A percentile compares a stretch with the other conserved stretches of the same genome.
phyloP scores from a whole-genome alignment of 768 basidiomycete species.

The Amanita inopinata region DNA sequence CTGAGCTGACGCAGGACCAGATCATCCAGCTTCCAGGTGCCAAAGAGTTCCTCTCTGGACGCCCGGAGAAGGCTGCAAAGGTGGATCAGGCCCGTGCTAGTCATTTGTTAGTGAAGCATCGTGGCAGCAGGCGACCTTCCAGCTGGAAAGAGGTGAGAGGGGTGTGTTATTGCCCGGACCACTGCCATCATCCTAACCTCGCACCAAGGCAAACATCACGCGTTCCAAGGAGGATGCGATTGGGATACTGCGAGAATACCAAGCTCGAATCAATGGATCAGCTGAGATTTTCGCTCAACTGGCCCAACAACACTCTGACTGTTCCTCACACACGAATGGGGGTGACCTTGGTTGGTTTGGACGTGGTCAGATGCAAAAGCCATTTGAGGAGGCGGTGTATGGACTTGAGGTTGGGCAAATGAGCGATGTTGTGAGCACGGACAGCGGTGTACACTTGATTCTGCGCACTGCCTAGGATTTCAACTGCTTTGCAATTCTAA shows the following conservation, averaged over 20 bases:
- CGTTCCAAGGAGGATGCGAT: constrained; percentile 87
- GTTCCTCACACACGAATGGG: constrained; percentile 69
- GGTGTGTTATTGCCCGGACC: constrained; percentile 1
- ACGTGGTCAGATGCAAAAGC: constrained; percentile 90
- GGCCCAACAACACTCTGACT: constrained; percentile 76
- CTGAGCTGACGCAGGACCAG: constrained; percentile 51
- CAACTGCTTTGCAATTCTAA: too few species aligned
- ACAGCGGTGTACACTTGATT: constrained; percentile 93
- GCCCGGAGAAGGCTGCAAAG: constrained; percentile 13
- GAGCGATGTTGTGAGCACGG: constrained; percentile 76
- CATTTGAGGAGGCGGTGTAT: constrained; percentile 88
- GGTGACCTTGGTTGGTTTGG: constrained; percentile 90
- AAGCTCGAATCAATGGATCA: constrained; percentile 48
- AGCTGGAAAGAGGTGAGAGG: constrained; percentile 74
- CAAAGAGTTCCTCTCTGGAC: constrained; percentile 28
- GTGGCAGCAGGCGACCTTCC: constrained; percentile 63
- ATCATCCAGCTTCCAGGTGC: constrained; percentile 61
- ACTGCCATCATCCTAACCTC: neutral
- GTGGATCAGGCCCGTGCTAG: constrained; percentile 77
- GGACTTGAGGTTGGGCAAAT: constrained; percentile 63
- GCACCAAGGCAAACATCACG: constrained; percentile 69
- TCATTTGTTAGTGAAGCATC: constrained; percentile 91
- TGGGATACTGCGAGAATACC: constrained; percentile 57
- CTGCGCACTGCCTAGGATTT: constrained; percentile 51
- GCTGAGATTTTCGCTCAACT: constrained; percentile 63